Evolutionary conservation across 768 basidiomycete genomes (phyloP).

Genomic region (Pulveroboletus frians): DNA sequence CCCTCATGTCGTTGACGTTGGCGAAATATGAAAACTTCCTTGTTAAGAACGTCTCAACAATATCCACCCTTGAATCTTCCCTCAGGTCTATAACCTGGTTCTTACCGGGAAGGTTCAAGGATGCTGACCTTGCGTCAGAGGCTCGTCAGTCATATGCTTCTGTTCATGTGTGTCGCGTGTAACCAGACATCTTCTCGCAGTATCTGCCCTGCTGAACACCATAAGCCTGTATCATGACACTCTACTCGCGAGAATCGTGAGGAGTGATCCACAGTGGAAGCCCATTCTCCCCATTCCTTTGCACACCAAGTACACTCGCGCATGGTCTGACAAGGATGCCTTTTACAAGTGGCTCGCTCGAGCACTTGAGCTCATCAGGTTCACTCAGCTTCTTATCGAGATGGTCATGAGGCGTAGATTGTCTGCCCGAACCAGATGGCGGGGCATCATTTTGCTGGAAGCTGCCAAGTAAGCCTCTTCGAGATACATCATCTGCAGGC

Average conservation of each 20-base stretch:
- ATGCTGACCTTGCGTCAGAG: constrained; percentile 94
- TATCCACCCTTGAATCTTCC: constrained; percentile 84
- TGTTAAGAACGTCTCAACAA: constrained; percentile 77
- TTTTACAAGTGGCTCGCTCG: constrained; percentile 79
- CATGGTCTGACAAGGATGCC: constrained; percentile 68
- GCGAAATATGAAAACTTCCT: constrained; percentile 80
- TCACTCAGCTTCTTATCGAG: constrained; percentile 81
- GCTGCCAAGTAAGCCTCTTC: constrained; percentile 64
- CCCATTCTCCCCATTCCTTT: constrained; percentile 70
- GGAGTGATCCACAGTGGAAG: constrained; percentile 61
- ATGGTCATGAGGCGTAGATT: constrained; percentile 78
- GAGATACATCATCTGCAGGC: background rate
- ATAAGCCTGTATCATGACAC: constrained; percentile 95
- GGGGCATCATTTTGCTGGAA: constrained; percentile 73
- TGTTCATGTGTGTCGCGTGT: constrained; percentile 11
- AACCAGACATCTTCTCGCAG: constrained; percentile 37
- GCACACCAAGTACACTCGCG: constrained; percentile 87
- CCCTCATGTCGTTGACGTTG: constrained; percentile 53
- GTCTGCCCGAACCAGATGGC: constrained; percentile 64
- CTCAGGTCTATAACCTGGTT: constrained; percentile 92
- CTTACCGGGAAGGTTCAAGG: constrained; percentile 93
- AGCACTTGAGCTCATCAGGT: constrained; percentile 68
- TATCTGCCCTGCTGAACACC: constrained; percentile 82
- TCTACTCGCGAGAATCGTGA: constrained; percentile 64
- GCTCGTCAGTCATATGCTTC: constrained; percentile 58